Percentiles rank a stretch among this genome's conserved stretches.
These are phyloP conservation scores for Aleurites moluccanus DNA, from an alignment of 441 rosid species.

Conservation along the genomic window DNA sequence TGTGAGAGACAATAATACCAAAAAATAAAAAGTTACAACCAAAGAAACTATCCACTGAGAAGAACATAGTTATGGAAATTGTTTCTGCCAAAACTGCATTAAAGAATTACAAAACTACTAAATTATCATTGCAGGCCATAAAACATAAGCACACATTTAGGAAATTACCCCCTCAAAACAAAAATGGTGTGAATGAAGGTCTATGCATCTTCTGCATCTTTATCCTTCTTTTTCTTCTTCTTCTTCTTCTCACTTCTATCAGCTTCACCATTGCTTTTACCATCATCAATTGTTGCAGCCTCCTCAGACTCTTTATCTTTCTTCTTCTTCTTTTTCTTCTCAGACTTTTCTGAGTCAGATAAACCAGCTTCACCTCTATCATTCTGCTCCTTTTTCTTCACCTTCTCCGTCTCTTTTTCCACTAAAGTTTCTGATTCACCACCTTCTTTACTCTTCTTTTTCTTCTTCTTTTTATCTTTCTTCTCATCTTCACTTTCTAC, in stretches of 20 bases:
- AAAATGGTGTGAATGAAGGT: neutral
- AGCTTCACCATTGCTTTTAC: conserved; percentile 31
- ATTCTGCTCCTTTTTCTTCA: conserved; percentile 29
- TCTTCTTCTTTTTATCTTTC: conserved; percentile 38
- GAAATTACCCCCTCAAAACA: neutral
- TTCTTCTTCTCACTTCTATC: conserved; percentile 64
- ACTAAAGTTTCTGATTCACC: conserved; percentile 30
- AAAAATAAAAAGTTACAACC: neutral
- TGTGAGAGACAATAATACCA: conserved; percentile 3
- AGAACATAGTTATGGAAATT: conserved; percentile 12
- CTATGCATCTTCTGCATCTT: conserved; percentile 40
- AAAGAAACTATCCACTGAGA: conserved; percentile 26
- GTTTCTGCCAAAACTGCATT: conserved; percentile 18
- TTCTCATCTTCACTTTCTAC: conserved; percentile 26
- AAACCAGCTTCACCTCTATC: conserved; percentile 17
- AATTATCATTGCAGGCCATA: conserved; percentile 9
- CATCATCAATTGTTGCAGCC: conserved; percentile 32
- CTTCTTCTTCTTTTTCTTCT: conserved; percentile 62
- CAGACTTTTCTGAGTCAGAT: conserved; percentile 34
- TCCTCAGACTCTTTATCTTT: conserved; percentile 50
- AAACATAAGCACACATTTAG: conserved; percentile 10
- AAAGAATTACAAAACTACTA: conserved; percentile 20
- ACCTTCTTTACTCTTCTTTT: conserved; percentile 53
- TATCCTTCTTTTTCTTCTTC: conserved; percentile 57
- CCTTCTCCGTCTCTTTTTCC: conserved; percentile 19